Evolutionary conservation across 257 asterid species (phyloP), one percentile per base, ranked within the genome.

Genomic region (Nicotiana otophora): DNA sequence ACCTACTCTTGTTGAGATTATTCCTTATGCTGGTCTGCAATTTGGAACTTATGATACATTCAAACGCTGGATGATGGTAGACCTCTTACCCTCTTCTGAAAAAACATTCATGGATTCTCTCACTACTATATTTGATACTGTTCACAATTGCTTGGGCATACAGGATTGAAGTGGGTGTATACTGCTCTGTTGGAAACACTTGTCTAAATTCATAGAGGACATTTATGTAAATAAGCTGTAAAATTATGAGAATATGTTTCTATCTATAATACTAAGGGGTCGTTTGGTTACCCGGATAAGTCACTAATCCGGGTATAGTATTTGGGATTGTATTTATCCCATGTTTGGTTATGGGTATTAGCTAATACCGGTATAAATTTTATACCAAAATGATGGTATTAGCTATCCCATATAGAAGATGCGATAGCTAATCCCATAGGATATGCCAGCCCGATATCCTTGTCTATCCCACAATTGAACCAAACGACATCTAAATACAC

Each of bases 41-140:
- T 92, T 95, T 87, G 99, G 99, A 78, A 95, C 97, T 33, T 95
- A 94, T 30, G 99, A 95, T 84, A 94, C 98, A 33, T 92, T 95
- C 89, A 94, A 95, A 82, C 98, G 98, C 46, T 94, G 99, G 99
- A 36, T 89, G 78, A 85, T 88, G 94, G 98, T 96, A 86, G 87
- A 78, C 55, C 12, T 58, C 23, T 70, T 51, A 33, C 42, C 26
- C 66, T 28, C 33, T 65, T 58, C 31, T 1, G 9, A 42, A 42
- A 42, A 72, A 53, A 3, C 3, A 0, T 0, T 46, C 15, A 46
- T 7, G 33, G 39, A 48, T 7, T 46, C 15, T 26, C 61, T 46
- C 61, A 46, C 79, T 72, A 6, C 14, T 1, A 74, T 14, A 34
- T 23, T 48, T 74, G 23, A 74, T 48, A 46, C 23, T 74, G 61